phyloP scores from a whole-genome alignment of 352 stramenopile genomes.

The Phytopythium litorale region DNA sequence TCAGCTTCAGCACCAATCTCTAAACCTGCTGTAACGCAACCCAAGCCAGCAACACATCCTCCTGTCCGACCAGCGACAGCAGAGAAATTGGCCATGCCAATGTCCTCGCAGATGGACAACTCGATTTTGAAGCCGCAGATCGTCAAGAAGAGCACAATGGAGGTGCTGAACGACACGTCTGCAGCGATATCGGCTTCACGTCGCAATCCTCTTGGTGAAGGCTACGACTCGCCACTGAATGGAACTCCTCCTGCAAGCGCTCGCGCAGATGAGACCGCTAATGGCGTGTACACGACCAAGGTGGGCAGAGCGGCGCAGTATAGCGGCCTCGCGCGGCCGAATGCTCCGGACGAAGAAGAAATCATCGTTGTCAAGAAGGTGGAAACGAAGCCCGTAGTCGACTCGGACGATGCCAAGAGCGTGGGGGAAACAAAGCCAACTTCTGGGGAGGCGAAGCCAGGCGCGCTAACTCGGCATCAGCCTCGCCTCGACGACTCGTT shows the following conservation, averaged over 20 bases:
- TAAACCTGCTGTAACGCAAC: not conserved
- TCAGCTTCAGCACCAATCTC: not conserved
- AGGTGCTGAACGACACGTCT: constrained; percentile 65
- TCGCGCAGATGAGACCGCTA: constrained; percentile 7
- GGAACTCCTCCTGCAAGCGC: not conserved
- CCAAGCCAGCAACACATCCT: constrained; percentile 10
- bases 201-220: constrained; percentile 5
- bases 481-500: constrained; percentile 49
- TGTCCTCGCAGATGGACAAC: not conserved
- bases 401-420: constrained; percentile 8
- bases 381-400: constrained; percentile 29
- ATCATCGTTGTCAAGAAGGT: constrained; percentile 68
- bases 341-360: constrained; percentile 70
- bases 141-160: constrained; percentile 61
- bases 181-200: constrained; percentile 30
- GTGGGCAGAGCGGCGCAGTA: constrained; percentile 51
- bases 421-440: not conserved
- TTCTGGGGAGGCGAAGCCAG: constrained; percentile 4
- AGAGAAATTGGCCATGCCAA: not conserved
- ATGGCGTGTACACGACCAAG: constrained; percentile 26
- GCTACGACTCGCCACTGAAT: not conserved
- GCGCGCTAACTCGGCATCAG: constrained; percentile 6
- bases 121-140: constrained; percentile 21
- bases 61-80: not conserved
- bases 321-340: constrained; percentile 40